Evolutionary conservation across 345 rosid genomes (phyloP), one percentile per base, ranked within the genome.

Genomic region (Angophora floribunda): DNA sequence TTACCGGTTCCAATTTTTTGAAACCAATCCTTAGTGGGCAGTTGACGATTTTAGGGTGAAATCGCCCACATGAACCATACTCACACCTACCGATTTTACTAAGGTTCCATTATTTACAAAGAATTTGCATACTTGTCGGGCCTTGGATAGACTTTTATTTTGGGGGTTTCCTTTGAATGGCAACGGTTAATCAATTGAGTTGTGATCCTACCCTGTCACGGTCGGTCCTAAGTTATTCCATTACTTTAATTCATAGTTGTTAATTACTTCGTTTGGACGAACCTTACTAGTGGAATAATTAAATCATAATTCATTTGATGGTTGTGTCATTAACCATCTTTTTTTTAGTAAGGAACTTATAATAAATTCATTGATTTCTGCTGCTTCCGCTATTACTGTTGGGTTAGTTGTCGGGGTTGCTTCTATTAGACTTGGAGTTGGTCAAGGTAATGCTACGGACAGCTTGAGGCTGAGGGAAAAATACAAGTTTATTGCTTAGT

Each of bases 381-480:
- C 5, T 6, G 30, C 85, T 86, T 88, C 36, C 11, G 47, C 86
- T 86, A 57, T 87, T 82, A 85, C 52, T 88, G 26, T 7, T 87
- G 86, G 75, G 80, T 22, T 85, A 53, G 79, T 28, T 75, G 52
- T 85, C 1, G 50, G 88, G 86, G 86, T 89, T 85, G 86, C 90
- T 91, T 91, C 86, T 85, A 85, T 87, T 79, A 86, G 70, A 52
- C 79, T 78, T 36, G 86, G 85, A 80, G 88, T 55, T 86, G 89
- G 82, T 87, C 44, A 82, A 87, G 86, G 84, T 86, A 87, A 51
- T 86, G 51, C 59, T 32, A 30, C 45, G 67, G 63, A 19, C 7
- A 17, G 47, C 47, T 36, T 26, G 9, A 75, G 49, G 47, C 4
- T 0, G 14, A 36, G 26, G 44, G 47, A 21, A 75, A 75, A 75